phyloP scores from a whole-genome alignment of 2,329 filamentous ascomycete genomes.

The Stagonosporopsis vannaccii region DNA sequence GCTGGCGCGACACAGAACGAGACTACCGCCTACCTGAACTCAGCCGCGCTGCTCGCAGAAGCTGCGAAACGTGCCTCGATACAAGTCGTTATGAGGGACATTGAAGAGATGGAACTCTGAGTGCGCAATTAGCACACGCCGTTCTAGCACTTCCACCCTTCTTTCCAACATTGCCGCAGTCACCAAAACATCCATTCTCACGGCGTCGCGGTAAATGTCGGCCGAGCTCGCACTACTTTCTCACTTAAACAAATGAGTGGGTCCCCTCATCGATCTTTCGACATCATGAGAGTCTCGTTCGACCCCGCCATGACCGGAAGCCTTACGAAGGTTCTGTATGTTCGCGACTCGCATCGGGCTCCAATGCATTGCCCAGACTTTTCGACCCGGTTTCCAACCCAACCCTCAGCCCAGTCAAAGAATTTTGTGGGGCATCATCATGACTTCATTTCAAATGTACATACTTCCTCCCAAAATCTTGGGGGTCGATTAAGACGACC shows the following conservation, averaged over 20 bases:
- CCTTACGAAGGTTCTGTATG: background rate
- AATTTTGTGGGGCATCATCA: conserved; percentile 8
- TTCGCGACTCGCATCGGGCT: conserved; percentile 2
- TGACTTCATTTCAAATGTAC: conserved; percentile 15
- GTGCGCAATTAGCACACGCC: background rate
- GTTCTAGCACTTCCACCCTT: background rate
- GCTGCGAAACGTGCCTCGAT: conserved; percentile 93
- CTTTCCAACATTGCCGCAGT: background rate
- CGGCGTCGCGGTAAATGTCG: conserved; percentile 26
- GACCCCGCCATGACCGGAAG: conserved; percentile 14
- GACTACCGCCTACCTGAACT: conserved; percentile 72
- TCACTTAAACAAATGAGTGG: conserved; percentile 22
- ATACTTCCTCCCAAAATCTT: background rate
- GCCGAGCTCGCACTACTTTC: conserved; percentile 24
- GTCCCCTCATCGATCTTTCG: conserved; percentile 21
- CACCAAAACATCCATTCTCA: conserved; percentile 3
- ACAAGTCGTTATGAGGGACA: conserved; percentile 84
- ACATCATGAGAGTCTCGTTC: conserved; percentile 17
- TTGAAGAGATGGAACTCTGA: conserved; percentile 73
- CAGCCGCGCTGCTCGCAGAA: conserved; percentile 88
- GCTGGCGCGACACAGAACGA: conserved; percentile 50
- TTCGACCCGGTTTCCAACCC: background rate
- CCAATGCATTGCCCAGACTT: conserved; percentile 9
- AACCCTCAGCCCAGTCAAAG: conserved; percentile 10
- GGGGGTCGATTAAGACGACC: background rate